Percentiles rank a stretch among this genome's conserved stretches.
Evolutionary conservation across 805 yeast genomes (phyloP).

Genomic region (Candida michaelii): DNA sequence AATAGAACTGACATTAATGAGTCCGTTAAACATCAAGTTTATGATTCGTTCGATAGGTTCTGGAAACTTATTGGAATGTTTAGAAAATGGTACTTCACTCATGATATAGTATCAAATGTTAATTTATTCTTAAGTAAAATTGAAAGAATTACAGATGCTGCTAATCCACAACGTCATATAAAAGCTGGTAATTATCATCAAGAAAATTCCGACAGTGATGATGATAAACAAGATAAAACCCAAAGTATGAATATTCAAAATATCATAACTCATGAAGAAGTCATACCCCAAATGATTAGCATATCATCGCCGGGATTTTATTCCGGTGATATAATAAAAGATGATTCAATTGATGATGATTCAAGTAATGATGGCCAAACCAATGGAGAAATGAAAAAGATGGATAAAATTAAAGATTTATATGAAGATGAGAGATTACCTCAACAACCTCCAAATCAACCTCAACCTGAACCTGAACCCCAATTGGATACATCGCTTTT

Average conservation of each 20-base stretch:
- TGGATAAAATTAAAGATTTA: background rate
- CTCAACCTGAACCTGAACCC: background rate
- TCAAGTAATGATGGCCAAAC: too few relatives aligned
- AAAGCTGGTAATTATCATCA: background rate
- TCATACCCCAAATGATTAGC: conserved; percentile 2
- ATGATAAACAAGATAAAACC: background rate
- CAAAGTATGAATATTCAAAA: background rate
- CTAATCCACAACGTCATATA: background rate
- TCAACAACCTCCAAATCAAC: too few relatives aligned
- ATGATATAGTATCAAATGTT: conserved; percentile 9
- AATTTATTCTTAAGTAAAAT: conserved; percentile 5
- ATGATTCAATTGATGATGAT: too few relatives aligned
- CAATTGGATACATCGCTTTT: too few relatives aligned
- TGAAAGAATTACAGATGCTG: background rate
- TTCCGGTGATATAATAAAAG: background rate
- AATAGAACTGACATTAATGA: conserved; percentile 8
- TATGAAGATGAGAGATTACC: background rate
- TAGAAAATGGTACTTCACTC: conserved; percentile 16
- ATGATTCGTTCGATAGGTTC: background rate
- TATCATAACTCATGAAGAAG: conserved; percentile 3
- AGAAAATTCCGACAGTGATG: background rate
- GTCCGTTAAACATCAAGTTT: background rate
- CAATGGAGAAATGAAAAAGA: background rate
- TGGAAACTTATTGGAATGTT: background rate
- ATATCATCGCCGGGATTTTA: conserved; percentile 7